Evolutionary conservation across 371 early-diverging fungal species (phyloP).

Genomic region (Lichtheimia hyalospora): DNA sequence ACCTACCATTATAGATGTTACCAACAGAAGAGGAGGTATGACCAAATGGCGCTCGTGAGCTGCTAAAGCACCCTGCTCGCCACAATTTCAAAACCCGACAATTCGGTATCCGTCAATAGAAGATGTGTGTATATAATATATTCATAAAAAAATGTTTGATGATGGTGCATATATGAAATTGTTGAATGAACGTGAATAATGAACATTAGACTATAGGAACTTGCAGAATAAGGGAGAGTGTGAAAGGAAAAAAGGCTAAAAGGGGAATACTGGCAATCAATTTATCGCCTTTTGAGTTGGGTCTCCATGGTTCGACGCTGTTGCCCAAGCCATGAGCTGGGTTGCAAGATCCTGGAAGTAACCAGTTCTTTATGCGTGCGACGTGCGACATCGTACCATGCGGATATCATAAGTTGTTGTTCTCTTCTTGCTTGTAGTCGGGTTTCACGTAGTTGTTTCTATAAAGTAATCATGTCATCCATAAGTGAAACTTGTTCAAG

Average conservation of each 20-base stretch:
- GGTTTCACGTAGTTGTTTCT: slow-evolving; percentile 61
- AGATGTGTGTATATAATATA: too few species aligned
- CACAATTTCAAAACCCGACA: too few species aligned
- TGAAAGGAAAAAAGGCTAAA: not conserved
- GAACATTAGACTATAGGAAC: slow-evolving; percentile 1
- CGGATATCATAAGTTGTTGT: slow-evolving; percentile 70
- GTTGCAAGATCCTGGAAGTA: slow-evolving; percentile 43
- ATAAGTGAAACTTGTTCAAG: too few species aligned
- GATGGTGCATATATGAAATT: too few species aligned
- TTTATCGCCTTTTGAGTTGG: slow-evolving; percentile 55
- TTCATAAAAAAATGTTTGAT: too few species aligned
- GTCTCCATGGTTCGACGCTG: slow-evolving; percentile 62
- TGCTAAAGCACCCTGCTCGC: too few species aligned
- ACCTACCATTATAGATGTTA: too few species aligned
- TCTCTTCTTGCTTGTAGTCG: slow-evolving; percentile 64
- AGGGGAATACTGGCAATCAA: not conserved
- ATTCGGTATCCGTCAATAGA: too few species aligned
- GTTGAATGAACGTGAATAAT: too few species aligned
- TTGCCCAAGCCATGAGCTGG: slow-evolving; percentile 74
- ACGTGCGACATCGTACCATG: slow-evolving; percentile 70
- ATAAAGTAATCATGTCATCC: not conserved
- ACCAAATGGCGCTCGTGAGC: too few species aligned
- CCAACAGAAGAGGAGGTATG: too few species aligned
- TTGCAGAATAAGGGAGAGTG: slow-evolving; percentile 3
- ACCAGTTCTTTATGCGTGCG: slow-evolving; percentile 48